Conservation (phyloP, 495 filamentous ascomycete genomes). For the Bacidia gigantensis region DNA sequence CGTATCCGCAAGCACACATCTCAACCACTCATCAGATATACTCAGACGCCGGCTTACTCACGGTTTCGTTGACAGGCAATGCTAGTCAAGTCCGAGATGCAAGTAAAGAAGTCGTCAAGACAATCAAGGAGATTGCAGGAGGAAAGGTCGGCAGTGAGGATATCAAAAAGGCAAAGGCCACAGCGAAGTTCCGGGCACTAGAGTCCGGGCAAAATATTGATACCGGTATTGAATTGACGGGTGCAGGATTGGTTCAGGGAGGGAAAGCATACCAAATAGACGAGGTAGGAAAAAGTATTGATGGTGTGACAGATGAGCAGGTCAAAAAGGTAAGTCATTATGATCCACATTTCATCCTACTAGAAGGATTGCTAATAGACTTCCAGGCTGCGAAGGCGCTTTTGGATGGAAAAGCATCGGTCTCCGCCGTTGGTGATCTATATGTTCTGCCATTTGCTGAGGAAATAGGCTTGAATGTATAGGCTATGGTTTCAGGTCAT, state of each 20-base stretch:
- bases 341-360: background rate
- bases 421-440: constrained; percentile 78
- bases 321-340: constrained; percentile 65
- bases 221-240: constrained; percentile 55
- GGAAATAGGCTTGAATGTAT: constrained; percentile 88
- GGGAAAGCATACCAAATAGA: constrained; percentile 77
- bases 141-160: constrained; percentile 69
- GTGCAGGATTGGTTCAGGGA: constrained; percentile 62
- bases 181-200: constrained; percentile 86
- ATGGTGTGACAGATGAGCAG: constrained; percentile 66
- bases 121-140: constrained; percentile 62
- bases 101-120: constrained; percentile 50
- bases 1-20: constrained; percentile 49
- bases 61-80: constrained; percentile 61
- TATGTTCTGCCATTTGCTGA: constrained; percentile 80
- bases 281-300: constrained; percentile 64
- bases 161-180: constrained; percentile 77
- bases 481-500: background rate
- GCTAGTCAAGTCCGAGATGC: constrained; percentile 54
- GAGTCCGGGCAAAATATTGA: constrained; percentile 63
- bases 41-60: constrained; percentile 86
- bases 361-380: constrained; percentile 12
- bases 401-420: constrained; percentile 74
- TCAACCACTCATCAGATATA: constrained; percentile 67
- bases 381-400: constrained; percentile 67